Evolutionary conservation across 2,329 filamentous ascomycete genomes (phyloP), one percentile per base, ranked within the genome.

Genomic region (Ophiobolus disseminans): DNA sequence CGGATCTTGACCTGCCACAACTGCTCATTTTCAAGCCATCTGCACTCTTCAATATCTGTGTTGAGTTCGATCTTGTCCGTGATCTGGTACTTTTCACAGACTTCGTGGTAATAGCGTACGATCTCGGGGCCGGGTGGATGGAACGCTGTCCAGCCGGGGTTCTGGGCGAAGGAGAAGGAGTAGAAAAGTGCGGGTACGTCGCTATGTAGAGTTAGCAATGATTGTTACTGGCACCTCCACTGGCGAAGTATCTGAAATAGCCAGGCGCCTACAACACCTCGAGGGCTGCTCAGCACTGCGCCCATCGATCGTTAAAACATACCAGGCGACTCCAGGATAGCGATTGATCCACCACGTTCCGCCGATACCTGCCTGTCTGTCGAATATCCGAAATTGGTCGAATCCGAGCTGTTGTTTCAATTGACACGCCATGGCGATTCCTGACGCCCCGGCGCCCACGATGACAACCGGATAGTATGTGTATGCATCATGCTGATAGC

Each of bases 321-420:
- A 69, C 64, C 62, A 68, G 37, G 62, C 59, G 69, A 74, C 69
- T 31, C 74, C 72, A 14, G 72, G 85, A 66, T 88, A 88, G 23
- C 77, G 74, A 63, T 87, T 88, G 35, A 79, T 79, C 68, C 78
- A 79, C 86, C 86, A 88, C 1, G 85, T 87, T 6, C 86, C 86
- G 23, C 85, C 85, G 34, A 86, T 75, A 3, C 79, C 78, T 3
- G 75, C 70, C 51, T 83, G 75, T 10, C 81, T 75, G 19, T 88
- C 86, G 50, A 86, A 87, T 61, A 88, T 78, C 21, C 75, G 74
- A 57, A 87, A 79, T 50, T 86, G 82, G 52, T 80, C 78, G 44
- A 84, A 83, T 22, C 77, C 78, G 32, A 86, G 77, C 66, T 79
- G 78, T 14, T 82, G 73, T 58, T 84, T 82, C 41, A 88, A 66